Base-by-base conservation (phyloP, 176 grass and related monocot species). In the Phragmites australis region DNA sequence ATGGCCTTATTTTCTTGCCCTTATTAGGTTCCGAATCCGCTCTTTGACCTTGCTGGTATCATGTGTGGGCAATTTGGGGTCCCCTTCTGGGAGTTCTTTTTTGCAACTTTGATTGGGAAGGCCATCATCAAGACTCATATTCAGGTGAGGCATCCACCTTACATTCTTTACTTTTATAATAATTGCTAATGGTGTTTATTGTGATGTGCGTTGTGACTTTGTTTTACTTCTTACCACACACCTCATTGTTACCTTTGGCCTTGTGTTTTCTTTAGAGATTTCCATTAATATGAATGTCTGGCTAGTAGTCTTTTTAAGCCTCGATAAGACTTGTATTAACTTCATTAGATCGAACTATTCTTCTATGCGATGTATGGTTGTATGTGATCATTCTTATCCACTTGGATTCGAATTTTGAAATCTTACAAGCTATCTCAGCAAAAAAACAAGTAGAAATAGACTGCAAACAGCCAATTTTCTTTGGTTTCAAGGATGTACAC, bases 11-110 rank as follows among this genome's bases (percentile, higher is more conserved):
- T 50, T 85, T 30, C 19, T 45, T 77, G 43, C 42, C 4, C 47
- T 76, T 76, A 41, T 65, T 80, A 91, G 96, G 93, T 99, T 53
- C 96, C 96, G 17, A 99, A 99, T 30, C 96, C 96, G 3, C 84
- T 99, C 72, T 99, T 99, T 84, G 96, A 99, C 80, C 88, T 95
- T 80, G 92, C 92, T 70, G 96, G 96, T 75, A 99, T 99, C 61
- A 93, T 99, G 96, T 99, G 96, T 77, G 96, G 96, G 37, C 96
- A 99, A 95, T 91, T 99, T 89, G 90, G 92, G 23, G 80, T 99
- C 17, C 88, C 90, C 47, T 99, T 99, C 83, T 99, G 86, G 96
- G 90, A 95, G 76, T 99, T 99, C 87, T 99, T 99, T 74, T 86
- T 99, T 66, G 90, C 96, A 70, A 95, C 88, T 67, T 86, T 91